phyloP scores from a whole-genome alignment of 2,329 filamentous ascomycete species.

The Arthrocladium fulminans region DNA sequence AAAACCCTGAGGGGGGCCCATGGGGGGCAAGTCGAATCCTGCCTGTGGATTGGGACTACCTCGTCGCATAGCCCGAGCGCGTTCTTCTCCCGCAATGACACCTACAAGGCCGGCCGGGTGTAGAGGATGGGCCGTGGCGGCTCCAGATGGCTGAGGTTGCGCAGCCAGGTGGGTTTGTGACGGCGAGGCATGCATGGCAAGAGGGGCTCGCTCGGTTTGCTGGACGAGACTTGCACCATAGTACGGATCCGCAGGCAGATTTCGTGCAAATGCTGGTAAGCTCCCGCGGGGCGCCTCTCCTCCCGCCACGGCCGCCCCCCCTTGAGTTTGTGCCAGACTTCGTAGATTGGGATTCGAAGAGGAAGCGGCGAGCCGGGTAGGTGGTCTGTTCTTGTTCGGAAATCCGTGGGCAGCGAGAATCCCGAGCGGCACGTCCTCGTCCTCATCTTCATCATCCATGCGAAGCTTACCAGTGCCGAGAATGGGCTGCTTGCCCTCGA shows the following conservation, averaged over 20 bases:
- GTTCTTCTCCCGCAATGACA: conserved; percentile 78
- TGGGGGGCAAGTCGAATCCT: conserved; percentile 28
- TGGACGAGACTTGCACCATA: conserved; percentile 69
- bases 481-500: conserved; percentile 30
- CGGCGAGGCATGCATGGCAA: conserved; percentile 52
- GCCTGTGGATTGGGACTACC: conserved; percentile 60
- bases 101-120: conserved; percentile 75
- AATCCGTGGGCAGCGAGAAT: conserved; percentile 86
- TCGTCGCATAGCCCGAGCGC: conserved; percentile 65
- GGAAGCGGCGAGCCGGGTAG: conserved; percentile 55
- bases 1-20: conserved; percentile 19
- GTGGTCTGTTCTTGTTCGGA: conserved; percentile 66
- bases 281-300: conserved; percentile 39
- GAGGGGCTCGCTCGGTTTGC: conserved; percentile 61
- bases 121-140: conserved; percentile 24
- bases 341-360: conserved; percentile 62
- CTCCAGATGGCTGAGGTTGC: conserved; percentile 11
- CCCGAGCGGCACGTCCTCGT: conserved; percentile 78
- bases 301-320: conserved; percentile 51
- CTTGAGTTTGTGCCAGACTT: conserved; percentile 29
- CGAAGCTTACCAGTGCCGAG: conserved; percentile 27
- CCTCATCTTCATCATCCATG: conserved; percentile 53
- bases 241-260: conserved; percentile 77
- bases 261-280: conserved; percentile 73
- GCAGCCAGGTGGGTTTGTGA: conserved; percentile 1